Base-by-base conservation (phyloP, 2,329 filamentous ascomycete genomes). In the Aspergillus neotritici region DNA sequence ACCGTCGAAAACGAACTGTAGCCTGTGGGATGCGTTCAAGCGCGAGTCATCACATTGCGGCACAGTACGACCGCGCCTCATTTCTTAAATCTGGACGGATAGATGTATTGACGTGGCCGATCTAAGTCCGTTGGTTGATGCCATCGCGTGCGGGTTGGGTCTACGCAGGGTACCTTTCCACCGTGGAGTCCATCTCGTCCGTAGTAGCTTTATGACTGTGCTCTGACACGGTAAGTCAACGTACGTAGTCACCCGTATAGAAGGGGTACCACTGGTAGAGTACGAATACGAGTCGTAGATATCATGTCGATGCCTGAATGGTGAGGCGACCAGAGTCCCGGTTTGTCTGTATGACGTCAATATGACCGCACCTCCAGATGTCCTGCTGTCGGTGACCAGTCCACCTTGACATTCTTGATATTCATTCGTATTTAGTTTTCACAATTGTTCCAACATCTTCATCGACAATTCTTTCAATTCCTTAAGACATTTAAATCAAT, bases 81-180 rank as follows among this genome's bases (percentile, higher is more conserved):
- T 33, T 40, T 33, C 36, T 40, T 25, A 37, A 17, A 35, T 34
- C 32, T 30, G 16, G 29, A n/a, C 33, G 37, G 40, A 32, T 37
- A 44, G 33, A 12, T 30, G 17, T 30, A 43, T 52, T 52, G 51
- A 54, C 51, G 51, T 54, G 49, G 49, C 51, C 50, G n/a, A 31
- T 25, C 15, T 25, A 39, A 38, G 25, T 41, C 31, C 35, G 33
- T 35, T 25, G 21, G 7, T 9, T 9, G 5, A 25, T 8, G 6
- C 21, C 21, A 25, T 25, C 21, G 21, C 6, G 21, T 25, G 7
- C 7, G 21, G 21, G 21, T 25, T 8, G 9, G 21, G 17, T 8
- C 21, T 9, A 21, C 21, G 21, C 21, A 8, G 21, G 21, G 21
- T n/a, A n/a, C n/a, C n/a, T n/a, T n/a, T 25, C 21, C 21, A 25